Evolutionary conservation across 2,329 filamentous ascomycete species (phyloP), one percentile per base, ranked within the genome.

Genomic region (Shiraia sp.): DNA sequence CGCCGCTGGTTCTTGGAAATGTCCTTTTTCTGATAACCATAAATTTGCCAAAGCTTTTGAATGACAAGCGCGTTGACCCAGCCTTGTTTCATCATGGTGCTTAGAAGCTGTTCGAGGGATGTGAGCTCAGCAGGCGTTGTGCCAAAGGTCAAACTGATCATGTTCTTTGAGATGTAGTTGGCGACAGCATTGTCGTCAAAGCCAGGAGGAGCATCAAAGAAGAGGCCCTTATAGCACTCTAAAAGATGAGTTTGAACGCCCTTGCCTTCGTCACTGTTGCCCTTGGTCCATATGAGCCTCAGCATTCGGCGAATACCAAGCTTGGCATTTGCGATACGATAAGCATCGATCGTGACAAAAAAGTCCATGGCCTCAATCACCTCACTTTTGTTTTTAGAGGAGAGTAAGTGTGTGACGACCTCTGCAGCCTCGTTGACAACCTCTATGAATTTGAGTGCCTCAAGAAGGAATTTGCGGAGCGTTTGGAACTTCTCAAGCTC

Each of bases 301-400:
- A 99, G 79, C 93, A 99, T 99, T 42, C 90, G 86, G 45, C 92
- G 83, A 61, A 99, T 97, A 42, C 95, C 93, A 27, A 86, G 74
- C 68, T 95, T 91, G 63, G 95, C 90, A 55, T 93, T 89, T 68
- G 96, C 88, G 44, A 99, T 86, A 68, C 95, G 93, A 78, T 97
- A 97, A 5, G 91, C 92, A 67, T 99, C 91, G 31, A 93, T 87
- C 31, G 96, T 83, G 56, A 95, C 90, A 56, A 99, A 95, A 72
- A 95, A 99, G 66, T 99, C 93, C 84, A 99, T 99, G 12, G 95
- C 93, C 69, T 99, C 95, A 49, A 99, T 96, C 17, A 97, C 88
- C 68, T 99, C 93, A 58, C 89, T 96, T 78, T 99, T 99, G 76
- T 99, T 99, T 63, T 88, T 89, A 22, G 93, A 95, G 5, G 90